Percentiles rank a stretch among this genome's conserved stretches.
Conservation (phyloP, 1,284 basidiomycete genomes). For the Trametes versicolor region DNA sequence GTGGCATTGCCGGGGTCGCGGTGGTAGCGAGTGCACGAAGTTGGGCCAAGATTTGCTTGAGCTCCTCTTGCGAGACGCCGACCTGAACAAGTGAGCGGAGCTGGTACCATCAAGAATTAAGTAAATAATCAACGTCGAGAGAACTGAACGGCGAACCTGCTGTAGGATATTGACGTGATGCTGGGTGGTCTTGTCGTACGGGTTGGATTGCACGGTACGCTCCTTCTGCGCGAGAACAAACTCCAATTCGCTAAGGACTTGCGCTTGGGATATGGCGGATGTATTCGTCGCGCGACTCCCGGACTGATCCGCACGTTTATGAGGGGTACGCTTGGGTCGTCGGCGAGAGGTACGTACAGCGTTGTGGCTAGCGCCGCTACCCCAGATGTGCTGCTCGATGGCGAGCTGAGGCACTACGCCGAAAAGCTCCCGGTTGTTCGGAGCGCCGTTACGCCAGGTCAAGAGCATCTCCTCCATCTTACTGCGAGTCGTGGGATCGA, state of each 20-base stretch:
- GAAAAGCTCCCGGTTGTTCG: conserved; percentile 85
- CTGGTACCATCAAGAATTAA: conserved; percentile 50
- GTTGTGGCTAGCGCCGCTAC: conserved; percentile 53
- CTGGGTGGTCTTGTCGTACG: conserved; percentile 68
- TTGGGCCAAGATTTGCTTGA: conserved; percentile 83
- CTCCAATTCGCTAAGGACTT: conserved; percentile 84
- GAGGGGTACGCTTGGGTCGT: conserved; percentile 27
- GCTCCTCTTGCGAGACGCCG: conserved; percentile 82
- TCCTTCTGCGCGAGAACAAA: conserved; percentile 82
- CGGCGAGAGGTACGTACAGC: conserved; percentile 26
- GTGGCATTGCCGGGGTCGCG: conserved; percentile 48
- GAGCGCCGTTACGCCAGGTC: conserved; percentile 90
- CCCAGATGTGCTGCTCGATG: conserved; percentile 85
- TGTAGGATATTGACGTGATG: conserved; percentile 77
- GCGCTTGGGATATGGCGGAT: conserved; percentile 68
- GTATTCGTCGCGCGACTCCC: conserved; percentile 36
- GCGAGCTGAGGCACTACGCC: conserved; percentile 76
- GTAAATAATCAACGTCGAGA: conserved; percentile 1
- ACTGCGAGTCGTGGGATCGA: conserved; percentile 83
- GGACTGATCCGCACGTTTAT: conserved; percentile 30
- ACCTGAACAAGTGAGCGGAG: conserved; percentile 81
- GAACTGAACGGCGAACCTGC: conserved; percentile 61
- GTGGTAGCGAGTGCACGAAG: conserved; percentile 72
- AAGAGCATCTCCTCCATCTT: conserved; percentile 97
- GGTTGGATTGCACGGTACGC: conserved; percentile 69